phyloP scores from a whole-genome alignment of 164 flowering plant genomes.

The Berberis thunbergii region DNA sequence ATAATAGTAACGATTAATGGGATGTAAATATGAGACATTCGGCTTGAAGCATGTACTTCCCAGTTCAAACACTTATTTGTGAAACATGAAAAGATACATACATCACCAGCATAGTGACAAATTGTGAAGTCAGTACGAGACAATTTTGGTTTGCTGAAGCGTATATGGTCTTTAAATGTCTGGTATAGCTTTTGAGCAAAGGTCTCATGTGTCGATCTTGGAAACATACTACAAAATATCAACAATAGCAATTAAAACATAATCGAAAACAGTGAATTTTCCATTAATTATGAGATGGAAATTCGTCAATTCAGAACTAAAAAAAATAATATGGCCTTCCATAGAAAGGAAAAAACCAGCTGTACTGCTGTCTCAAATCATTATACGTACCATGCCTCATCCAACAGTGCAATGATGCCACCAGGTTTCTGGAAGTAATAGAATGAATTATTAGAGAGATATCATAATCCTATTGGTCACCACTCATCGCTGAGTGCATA shows the following conservation, averaged over 20 bases:
- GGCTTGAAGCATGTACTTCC: background rate
- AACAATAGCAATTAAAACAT: background rate
- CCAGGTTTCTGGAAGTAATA: conserved; percentile 81
- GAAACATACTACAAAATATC: conserved; percentile 80
- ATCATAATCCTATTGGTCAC: no score
- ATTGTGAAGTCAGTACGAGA: conserved; percentile 90
- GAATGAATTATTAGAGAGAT: conserved; percentile 3
- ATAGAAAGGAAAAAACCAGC: no score
- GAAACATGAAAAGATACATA: conserved; percentile 28
- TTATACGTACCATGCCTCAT: conserved; percentile 90
- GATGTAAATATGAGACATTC: background rate
- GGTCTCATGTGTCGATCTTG: conserved; percentile 97
- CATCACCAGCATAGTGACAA: conserved; percentile 98
- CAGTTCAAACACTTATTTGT: background rate
- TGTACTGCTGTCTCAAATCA: no score
- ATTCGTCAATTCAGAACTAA: no score
- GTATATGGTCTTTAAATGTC: conserved; percentile 76
- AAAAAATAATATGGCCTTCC: no score
- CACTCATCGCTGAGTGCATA: no score
- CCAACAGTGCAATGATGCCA: conserved; percentile 91
- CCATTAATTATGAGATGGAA: no score
- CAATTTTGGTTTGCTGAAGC: conserved; percentile 92
- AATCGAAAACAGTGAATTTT: no score
- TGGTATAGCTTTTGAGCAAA: conserved; percentile 94
- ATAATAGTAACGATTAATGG: background rate